Percentiles rank a stretch among this genome's conserved stretches.
phyloP scores from a whole-genome alignment of 768 basidiomycete genomes.

The Pisolithus orientalis region DNA sequence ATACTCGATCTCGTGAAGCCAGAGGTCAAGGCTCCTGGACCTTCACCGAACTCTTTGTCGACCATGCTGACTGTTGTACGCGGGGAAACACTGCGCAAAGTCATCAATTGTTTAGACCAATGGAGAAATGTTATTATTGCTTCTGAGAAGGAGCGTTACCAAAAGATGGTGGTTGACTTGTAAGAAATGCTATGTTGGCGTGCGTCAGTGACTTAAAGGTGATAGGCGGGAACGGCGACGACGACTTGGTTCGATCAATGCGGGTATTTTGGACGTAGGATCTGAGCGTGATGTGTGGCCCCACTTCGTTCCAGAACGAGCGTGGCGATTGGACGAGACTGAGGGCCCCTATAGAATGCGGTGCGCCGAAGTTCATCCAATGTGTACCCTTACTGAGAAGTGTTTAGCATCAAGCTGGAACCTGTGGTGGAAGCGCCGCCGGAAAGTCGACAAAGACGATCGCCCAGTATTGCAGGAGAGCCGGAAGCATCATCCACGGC shows the following conservation, averaged over 20 bases:
- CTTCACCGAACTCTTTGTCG: background rate
- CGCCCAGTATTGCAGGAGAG: slow-evolving; percentile 32
- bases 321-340: slow-evolving; percentile 86
- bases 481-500: slow-evolving; percentile 42
- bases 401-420: slow-evolving; percentile 69
- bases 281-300: slow-evolving; percentile 86
- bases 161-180: slow-evolving; percentile 72
- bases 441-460: slow-evolving; percentile 36
- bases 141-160: slow-evolving; percentile 66
- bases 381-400: slow-evolving; percentile 1
- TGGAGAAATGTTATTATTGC: slow-evolving; percentile 66
- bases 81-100: slow-evolving; percentile 48
- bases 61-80: slow-evolving; percentile 17
- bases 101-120: slow-evolving; percentile 55
- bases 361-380: slow-evolving; percentile 31
- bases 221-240: slow-evolving; percentile 71
- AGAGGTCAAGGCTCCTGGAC: slow-evolving; percentile 5
- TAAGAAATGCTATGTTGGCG: slow-evolving; percentile 20
- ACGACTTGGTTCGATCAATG: slow-evolving; percentile 53
- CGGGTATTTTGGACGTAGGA: slow-evolving; percentile 56
- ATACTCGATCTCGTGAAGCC: slow-evolving; percentile 54
- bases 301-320: slow-evolving; percentile 35
- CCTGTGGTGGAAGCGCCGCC: slow-evolving; percentile 41
- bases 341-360: slow-evolving; percentile 86
- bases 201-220: background rate